Conservation (phyloP, 2,329 filamentous ascomycete genomes). For the Gnomoniopsis sp. region DNA sequence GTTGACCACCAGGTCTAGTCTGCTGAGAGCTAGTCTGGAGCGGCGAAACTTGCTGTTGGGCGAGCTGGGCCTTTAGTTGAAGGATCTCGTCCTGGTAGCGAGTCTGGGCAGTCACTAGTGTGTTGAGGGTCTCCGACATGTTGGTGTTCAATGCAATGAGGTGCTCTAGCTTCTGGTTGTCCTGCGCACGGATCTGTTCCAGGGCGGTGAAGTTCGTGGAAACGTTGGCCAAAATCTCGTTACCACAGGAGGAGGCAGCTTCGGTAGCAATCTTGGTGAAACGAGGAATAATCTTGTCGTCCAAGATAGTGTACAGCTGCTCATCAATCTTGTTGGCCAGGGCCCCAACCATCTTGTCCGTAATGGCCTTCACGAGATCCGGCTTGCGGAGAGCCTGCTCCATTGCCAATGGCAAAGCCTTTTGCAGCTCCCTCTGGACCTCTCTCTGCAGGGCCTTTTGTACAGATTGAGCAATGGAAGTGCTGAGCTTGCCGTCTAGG, state of each 20-base stretch:
- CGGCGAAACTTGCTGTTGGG: slow-evolving; percentile 23
- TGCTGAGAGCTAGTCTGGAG: slow-evolving; percentile 19
- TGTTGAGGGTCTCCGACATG: slow-evolving; percentile 65
- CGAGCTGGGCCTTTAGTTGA: slow-evolving; percentile 40
- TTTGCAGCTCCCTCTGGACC: slow-evolving; percentile 67
- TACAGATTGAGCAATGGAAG: slow-evolving; percentile 62
- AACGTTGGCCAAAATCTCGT: slow-evolving; percentile 64
- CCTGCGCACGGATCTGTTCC: slow-evolving; percentile 47
- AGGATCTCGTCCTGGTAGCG: slow-evolving; percentile 65
- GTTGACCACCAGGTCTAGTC: slow-evolving; percentile 23
- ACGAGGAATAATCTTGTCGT: slow-evolving; percentile 62
- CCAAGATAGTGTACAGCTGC: slow-evolving; percentile 60
- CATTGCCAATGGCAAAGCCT: slow-evolving; percentile 64
- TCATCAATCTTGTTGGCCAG: slow-evolving; percentile 67
- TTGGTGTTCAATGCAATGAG: slow-evolving; percentile 65
- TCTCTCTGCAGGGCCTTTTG: neutral
- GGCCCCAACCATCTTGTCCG: slow-evolving; percentile 66
- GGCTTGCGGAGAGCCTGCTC: slow-evolving; percentile 68
- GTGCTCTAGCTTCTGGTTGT: slow-evolving; percentile 67
- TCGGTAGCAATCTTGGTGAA: slow-evolving; percentile 63
- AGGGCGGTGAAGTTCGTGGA: slow-evolving; percentile 48
- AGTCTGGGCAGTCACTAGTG: slow-evolving; percentile 65
- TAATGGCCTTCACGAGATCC: slow-evolving; percentile 68
- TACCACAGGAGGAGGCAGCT: slow-evolving; percentile 63
- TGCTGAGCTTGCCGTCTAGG: slow-evolving; percentile 64